A percentile compares a stretch with the other conserved stretches of the same genome.
Conservation (phyloP, 768 basidiomycete genomes). For the Tricholoma sp. region DNA sequence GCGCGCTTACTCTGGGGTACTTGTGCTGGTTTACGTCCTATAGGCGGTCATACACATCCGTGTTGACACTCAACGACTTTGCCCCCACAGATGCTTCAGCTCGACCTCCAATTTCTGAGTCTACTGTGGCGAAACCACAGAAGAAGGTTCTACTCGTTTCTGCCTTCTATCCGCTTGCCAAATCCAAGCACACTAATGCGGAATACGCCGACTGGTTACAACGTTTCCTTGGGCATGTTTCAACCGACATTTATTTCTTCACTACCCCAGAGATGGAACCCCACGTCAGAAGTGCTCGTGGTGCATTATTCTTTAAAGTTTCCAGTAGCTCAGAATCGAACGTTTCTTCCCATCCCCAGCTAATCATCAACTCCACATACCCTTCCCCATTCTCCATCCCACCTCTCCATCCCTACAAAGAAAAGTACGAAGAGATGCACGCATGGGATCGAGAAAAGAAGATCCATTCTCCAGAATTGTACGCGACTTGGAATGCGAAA, state of each 20-base stretch:
- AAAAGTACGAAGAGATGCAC: slow-evolving; percentile 38
- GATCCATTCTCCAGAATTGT: slow-evolving; percentile 42
- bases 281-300: slow-evolving; percentile 19
- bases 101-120: background rate
- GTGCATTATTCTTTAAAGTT: background rate
- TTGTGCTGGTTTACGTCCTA: background rate
- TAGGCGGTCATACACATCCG: background rate
- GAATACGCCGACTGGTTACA: slow-evolving; percentile 42
- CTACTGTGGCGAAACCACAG: background rate
- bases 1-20: background rate
- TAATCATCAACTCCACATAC: background rate
- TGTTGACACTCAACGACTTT: background rate
- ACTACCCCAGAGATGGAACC: slow-evolving; percentile 35
- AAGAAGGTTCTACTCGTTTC: slow-evolving; percentile 46
- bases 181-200: slow-evolving; percentile 43
- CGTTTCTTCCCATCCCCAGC: background rate
- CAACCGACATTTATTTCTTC: slow-evolving; percentile 52
- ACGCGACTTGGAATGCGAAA: slow-evolving; percentile 54
- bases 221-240: slow-evolving; percentile 37
- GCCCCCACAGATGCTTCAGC: background rate
- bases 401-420: slow-evolving; percentile 30
- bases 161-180: slow-evolving; percentile 46
- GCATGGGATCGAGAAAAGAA: slow-evolving; percentile 37
- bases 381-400: slow-evolving; percentile 43
- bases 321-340: background rate